Base-by-base conservation (phyloP, 148 eudicot genomes). In the Vaccinium corymbosum region DNA sequence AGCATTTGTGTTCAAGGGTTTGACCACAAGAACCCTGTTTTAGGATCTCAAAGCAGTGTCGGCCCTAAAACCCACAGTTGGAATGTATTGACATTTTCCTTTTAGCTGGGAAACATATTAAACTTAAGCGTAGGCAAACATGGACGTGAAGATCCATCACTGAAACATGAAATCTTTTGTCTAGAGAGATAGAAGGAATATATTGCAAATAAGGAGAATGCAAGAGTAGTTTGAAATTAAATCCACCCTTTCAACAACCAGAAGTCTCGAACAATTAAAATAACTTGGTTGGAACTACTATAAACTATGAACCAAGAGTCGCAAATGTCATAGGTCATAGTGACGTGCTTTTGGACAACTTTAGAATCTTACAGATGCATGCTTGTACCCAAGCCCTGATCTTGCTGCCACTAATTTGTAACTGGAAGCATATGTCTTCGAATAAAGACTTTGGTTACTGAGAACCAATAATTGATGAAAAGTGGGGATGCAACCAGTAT, bases 141-240 rank as follows among this genome's bases (percentile, higher is more conserved):
- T 35, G n/a, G 27, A 38, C 20, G 20, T 9, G 19, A 80, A 80
- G 72, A 80, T 35, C 15, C 82, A 80, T 61, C 82, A 80, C 35
- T 19, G 66, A 61, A 80, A 80, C 53, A 19, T 42, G 13, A 19
- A 8, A 35, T 61, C 32, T 20, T 20, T 38, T 19, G 12, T 10
- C 19, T 15, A 20, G 22, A 38, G 14, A n/a, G 35, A 76, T n/a
- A 76, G 79, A 76, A n/a, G 56, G 57, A 13, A 13, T 49, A 52
- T 52, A 76, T 38, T 57, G 0, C 55, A 76, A 76, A n/a, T n/a
- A 49, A 50, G 57, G 16, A 46, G 57, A 78, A 15, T 16, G 46
- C 80, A 53, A 78, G 42, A 29, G 62, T 19, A 77, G 59, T 27
- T 76, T 15, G 13, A 49, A 48, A 48, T 11, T 51, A 77, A 51